Evolutionary conservation across 345 rosid species (phyloP), one percentile per base, ranked within the genome.

Genomic region (Gynandropsis gynandra): DNA sequence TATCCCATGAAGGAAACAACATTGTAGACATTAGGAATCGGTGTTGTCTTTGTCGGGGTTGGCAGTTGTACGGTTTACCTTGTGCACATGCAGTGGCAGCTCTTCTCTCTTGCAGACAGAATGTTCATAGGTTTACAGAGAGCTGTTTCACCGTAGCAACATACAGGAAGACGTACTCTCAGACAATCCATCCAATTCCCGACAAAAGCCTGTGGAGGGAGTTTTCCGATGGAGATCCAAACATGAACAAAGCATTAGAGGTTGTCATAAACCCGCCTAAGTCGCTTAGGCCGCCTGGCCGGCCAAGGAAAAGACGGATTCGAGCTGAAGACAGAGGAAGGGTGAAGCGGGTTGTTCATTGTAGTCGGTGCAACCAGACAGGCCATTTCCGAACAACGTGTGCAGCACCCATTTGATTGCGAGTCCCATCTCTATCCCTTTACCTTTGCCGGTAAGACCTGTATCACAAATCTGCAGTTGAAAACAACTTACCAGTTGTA

Each of bases 341-440:
- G 1, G 81, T 71, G 43, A 92, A 92, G 70, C 74, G 98, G 52
- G 90, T 87, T 50, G 98, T 87, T 75, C 98, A 92, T 59, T 92
- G 98, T 59, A 87, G 98, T 62, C 85, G 95, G 18, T 92, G 98
- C 72, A 87, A 92, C 59, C 98, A 92, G 73, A 87, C 96, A 4
- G 93, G 98, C 12, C 98, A 92, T 76, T 92, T 92, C 72, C 77
- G 98, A 73, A 92, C 98, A 55, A 92, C 98, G 1, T 90, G 95
- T 75, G 95, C 95, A 54, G 87, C 98, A 8, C 96, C 98, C 27
- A 87, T 87, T 53, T 90, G 73, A 66, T 27, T 3, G 34, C 4
- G 6, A 31, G 6, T 35, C 16, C 29, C 33, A 31, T 15, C 39
- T 56, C 35, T 15, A 56, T 33, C 47, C 39, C 8, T 42, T 47